Evolutionary conservation across 1,284 basidiomycete species (phyloP), one percentile per base, ranked within the genome.

Genomic region (Ganoderma multipileum): DNA sequence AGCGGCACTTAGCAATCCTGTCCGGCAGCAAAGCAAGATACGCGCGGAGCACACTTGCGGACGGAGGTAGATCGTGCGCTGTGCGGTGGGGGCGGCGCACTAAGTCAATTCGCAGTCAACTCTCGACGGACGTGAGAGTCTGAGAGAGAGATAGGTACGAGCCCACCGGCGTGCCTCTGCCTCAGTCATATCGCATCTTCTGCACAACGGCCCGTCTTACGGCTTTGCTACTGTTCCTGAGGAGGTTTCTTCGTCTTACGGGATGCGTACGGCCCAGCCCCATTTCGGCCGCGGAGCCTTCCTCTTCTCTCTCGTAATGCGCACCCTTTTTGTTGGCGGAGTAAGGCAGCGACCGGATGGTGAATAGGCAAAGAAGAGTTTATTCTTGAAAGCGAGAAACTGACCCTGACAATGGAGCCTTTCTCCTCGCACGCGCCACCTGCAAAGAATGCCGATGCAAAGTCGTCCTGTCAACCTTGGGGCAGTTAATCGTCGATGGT

Each of bases 1-100:
- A 26, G 38, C 38, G 23, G 36, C n/a, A 3, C 39, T 60, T 39
- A 60, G 58, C 58, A 39, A 60, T 60, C 58, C 58, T 41, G 58
- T 23, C 36, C 36, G 58, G 38, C 38, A 41, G 7, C 23, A 50
- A 9, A 39, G 36, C 23, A 42, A 18, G 39, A 41, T 55, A 60
- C 20, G 20, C 38, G 36, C 36, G 58, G 36, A 2, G n/a, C 9
- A 12, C 5, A 23, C 16, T 58, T 41, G 58, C 16, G 58, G 23
- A 39, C 38, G 58, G 58, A 26, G n/a, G 38, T 26, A 60, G 58
- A 60, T 60, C 58, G 58, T 55, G 28, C 23, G 52, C 9, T 33
- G 16, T 8, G 30, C 52, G 14, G 23, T 26, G 47, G 47, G 11
- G 47, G 47, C 47, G 47, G 47, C 52, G 52, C 52, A 60, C 38